Evolutionary conservation across 139 green algal genomes (phyloP), one percentile per base, ranked within the genome.

Genomic region (Coccomyxa sp.): DNA sequence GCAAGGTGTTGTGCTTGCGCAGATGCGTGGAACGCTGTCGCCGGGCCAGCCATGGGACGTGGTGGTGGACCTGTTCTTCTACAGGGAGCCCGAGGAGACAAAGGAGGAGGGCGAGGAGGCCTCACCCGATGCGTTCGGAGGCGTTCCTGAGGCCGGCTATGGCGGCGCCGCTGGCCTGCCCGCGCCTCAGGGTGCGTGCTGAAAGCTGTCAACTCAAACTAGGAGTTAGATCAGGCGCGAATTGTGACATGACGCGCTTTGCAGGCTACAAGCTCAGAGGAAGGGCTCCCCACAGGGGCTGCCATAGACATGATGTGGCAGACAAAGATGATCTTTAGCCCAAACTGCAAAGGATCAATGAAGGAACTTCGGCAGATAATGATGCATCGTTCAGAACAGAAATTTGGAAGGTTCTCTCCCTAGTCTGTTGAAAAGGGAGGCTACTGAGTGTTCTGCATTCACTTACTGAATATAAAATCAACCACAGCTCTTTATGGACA

Each of bases 11-110:
- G 63, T 21, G 18, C 1, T 25, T 71, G 63, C 10, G 76, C 94
- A 98, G 91, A 98, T 98, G 97, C 91, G 97, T 67, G 97, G 95
- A 85, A 95, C 92, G 51, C 80, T 99, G 59, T 91, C 85, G 38
- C 67, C 91, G 0, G 79, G 87, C 51, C 86, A 91, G 84, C 92
- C 91, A 13, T 99, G 95, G 95, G 93, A 98, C 81, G 95, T 98
- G 58, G 95, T 98, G 92, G 96, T 99, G 32, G 97, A 99, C 88
- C 94, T 99, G 85, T 99, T 99, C 95, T 99, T 99, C 96, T 99
- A 99, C 93, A 86, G 93, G 31, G 84, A 90, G 77, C 85, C 85
- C 18, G 84, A 87, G 38, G 90, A 93, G 90, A 89, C 89, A 82
- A 93, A 94, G 90, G 92, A 94, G 79, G 76, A 57, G n/a, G 85